Conservation (phyloP, 805 yeast species). For the Candida parachauliodes region DNA sequence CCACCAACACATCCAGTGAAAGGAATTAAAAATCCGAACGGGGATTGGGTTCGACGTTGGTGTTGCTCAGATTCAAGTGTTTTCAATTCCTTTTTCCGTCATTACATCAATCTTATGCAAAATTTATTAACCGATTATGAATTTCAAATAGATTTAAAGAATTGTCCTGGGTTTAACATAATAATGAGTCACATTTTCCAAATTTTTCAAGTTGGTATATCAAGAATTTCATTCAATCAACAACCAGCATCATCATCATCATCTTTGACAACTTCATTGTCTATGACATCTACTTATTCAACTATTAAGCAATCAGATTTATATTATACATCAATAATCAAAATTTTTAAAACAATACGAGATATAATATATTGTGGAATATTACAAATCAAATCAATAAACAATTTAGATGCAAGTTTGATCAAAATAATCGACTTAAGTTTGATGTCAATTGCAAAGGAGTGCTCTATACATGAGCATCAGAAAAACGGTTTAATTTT, state of each 20-base stretch:
- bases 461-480: constrained; percentile 34
- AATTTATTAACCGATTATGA: constrained; percentile 6
- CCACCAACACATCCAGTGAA: constrained; percentile 41
- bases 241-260: not conserved
- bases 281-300: constrained; percentile 7
- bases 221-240: constrained; percentile 17
- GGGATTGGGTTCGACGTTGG: constrained; percentile 64
- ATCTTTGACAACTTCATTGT: not conserved
- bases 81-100: constrained; percentile 59
- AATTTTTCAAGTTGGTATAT: constrained; percentile 31
- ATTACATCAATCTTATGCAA: constrained; percentile 40
- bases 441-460: constrained; percentile 31
- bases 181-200: constrained; percentile 47
- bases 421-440: constrained; percentile 28
- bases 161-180: constrained; percentile 45
- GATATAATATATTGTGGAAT: constrained; percentile 26
- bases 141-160: constrained; percentile 11
- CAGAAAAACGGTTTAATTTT: constrained; percentile 37
- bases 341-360: constrained; percentile 36
- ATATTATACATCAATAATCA: constrained; percentile 37
- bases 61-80: constrained; percentile 52
- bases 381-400: constrained; percentile 5
- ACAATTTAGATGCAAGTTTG: constrained; percentile 14
- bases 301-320: constrained; percentile 26
- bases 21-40: constrained; percentile 56